Evolutionary conservation across 2,329 filamentous ascomycete species (phyloP).

Genomic region (Hypoxylon sp.): DNA sequence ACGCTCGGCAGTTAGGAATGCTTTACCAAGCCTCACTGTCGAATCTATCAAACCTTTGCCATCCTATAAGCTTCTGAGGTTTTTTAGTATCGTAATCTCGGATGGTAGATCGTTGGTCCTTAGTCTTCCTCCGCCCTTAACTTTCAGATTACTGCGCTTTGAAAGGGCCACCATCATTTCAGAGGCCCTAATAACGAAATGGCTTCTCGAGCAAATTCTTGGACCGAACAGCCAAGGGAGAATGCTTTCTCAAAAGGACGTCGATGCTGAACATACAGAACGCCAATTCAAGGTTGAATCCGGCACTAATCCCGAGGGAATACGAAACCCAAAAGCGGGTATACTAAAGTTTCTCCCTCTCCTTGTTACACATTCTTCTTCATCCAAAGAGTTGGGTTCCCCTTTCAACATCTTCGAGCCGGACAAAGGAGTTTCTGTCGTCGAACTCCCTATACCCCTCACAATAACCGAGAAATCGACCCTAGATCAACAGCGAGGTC

Average conservation of each 20-base stretch:
- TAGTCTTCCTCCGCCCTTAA: constrained; percentile 53
- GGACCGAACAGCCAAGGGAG: too few relatives aligned
- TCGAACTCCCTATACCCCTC: constrained; percentile 48
- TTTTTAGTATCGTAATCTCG: constrained; percentile 55
- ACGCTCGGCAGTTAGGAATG: constrained; percentile 48
- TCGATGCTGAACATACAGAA: constrained; percentile 6
- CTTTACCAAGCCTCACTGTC: constrained; percentile 47
- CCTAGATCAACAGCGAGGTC: constrained; percentile 59
- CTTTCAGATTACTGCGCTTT: constrained; percentile 56
- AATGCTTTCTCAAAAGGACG: too few relatives aligned
- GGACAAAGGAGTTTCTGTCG: constrained; percentile 50
- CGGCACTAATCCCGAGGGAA: constrained; percentile 10
- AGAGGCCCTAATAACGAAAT: constrained; percentile 56
- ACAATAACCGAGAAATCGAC: constrained; percentile 47
- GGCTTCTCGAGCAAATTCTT: constrained; percentile 50
- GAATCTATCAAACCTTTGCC: constrained; percentile 48
- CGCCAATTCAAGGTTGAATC: background rate
- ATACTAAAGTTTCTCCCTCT: constrained; percentile 51
- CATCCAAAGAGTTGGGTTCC: constrained; percentile 43
- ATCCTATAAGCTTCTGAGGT: constrained; percentile 51
- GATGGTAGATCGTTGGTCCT: constrained; percentile 53
- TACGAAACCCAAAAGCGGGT: constrained; percentile 14
- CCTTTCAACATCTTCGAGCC: constrained; percentile 56
- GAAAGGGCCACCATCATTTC: constrained; percentile 56
- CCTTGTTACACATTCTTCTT: constrained; percentile 51